Percentiles rank a stretch among this genome's conserved stretches.
Evolutionary conservation across 495 filamentous ascomycete species (phyloP).

Genomic region (Penicillium salamii): DNA sequence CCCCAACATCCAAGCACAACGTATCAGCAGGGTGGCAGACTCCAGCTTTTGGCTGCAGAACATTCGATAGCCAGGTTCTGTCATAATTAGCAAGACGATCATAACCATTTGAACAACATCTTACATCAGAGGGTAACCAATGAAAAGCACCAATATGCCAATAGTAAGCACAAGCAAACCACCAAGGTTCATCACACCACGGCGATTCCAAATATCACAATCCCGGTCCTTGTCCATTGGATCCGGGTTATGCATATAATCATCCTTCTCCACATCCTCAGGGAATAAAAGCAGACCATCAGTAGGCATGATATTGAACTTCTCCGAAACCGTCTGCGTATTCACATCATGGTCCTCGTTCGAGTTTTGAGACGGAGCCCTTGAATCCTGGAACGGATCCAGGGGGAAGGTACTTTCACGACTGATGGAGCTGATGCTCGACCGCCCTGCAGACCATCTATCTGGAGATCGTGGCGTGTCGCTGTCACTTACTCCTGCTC

Average conservation of each 20-base stretch:
- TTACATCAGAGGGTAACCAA: constrained; percentile 73
- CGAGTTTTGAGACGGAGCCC: constrained; percentile 58
- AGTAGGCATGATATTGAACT: constrained; percentile 74
- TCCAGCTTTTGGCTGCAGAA: constrained; percentile 18
- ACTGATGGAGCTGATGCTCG: constrained; percentile 38
- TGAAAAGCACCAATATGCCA: constrained; percentile 65
- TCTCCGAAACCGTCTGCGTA: constrained; percentile 75
- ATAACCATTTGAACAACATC: constrained; percentile 15
- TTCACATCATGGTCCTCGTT: constrained; percentile 68
- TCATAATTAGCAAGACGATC: constrained; percentile 13
- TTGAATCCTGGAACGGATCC: constrained; percentile 53
- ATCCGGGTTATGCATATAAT: constrained; percentile 72
- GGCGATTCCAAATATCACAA: constrained; percentile 65
- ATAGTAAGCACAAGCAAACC: constrained; percentile 59
- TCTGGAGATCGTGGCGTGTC: constrained; percentile 1
- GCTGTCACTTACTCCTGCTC: neutral
- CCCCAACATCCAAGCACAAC: constrained; percentile 58
- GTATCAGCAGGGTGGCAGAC: constrained; percentile 42
- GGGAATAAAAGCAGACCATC: constrained; percentile 69
- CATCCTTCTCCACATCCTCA: constrained; percentile 76
- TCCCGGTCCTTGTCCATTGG: constrained; percentile 61
- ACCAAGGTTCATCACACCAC: constrained; percentile 67
- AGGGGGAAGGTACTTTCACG: constrained; percentile 47
- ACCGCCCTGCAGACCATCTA: constrained; percentile 12
- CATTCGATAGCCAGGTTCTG: constrained; percentile 56